Percentiles rank a stretch among this genome's conserved stretches.
Conservation (phyloP, 108 stramenopile species). For the Pseudonitzschia delicatissima region DNA sequence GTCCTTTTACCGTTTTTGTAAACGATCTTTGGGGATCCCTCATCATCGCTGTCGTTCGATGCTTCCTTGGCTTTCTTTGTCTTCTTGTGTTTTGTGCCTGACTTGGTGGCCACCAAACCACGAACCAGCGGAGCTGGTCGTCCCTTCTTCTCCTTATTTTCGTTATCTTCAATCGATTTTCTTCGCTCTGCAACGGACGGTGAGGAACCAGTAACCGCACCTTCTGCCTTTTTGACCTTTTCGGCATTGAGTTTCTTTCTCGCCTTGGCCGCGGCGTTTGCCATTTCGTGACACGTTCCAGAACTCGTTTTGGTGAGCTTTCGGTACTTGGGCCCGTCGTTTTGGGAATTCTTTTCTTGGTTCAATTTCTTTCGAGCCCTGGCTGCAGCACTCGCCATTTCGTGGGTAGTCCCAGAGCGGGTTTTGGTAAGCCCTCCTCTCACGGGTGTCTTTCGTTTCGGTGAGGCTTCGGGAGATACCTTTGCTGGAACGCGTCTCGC, state of each 20-base stretch:
- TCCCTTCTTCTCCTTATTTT: neutral
- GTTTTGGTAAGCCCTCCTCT: neutral
- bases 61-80: neutral
- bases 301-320: constrained; percentile 12
- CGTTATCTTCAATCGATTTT: neutral
- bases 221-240: neutral
- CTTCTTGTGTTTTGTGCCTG: constrained; percentile 17
- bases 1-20: constrained; percentile 2
- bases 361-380: neutral
- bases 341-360: too few relatives aligned
- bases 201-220: neutral
- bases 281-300: constrained; percentile 8
- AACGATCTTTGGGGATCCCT: neutral
- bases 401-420: constrained; percentile 15
- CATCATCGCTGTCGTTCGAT: neutral
- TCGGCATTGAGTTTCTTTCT: neutral
- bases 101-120: constrained; percentile 12
- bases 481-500: neutral
- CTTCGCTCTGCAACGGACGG: neutral
- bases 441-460: neutral
- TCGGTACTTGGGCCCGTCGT: neutral
- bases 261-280: neutral
- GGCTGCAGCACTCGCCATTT: neutral
- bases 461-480: neutral
- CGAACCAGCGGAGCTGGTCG: constrained; percentile 6